Base-by-base conservation (phyloP, 257 asterid species). In the Penstemon eatonii region DNA sequence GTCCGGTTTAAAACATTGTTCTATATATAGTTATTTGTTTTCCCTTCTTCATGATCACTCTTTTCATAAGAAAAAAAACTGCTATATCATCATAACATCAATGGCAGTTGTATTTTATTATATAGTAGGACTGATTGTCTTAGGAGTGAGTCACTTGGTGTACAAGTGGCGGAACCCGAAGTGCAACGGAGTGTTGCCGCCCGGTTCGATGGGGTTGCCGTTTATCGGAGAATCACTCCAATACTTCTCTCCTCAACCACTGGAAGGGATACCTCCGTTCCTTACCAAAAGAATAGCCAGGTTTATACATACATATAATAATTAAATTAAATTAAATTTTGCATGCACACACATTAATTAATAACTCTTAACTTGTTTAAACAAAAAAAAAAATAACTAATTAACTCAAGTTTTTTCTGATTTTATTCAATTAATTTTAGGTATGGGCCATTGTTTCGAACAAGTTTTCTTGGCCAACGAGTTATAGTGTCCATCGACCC, bases 161-260 rank as follows among this genome's bases (percentile, higher is more conserved):
- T 83, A 86, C 82, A 75, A 70, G 7, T 88, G 97, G 97, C 49
- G 85, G 59, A 82, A 80, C 68, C 90, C 90, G 9, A 80, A 73
- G 71, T 83, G 90, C 84, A 78, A 67, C 7, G 96, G 95, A 8
- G 39, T 66, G 46, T 86, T 88, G 56, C 97, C 96, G 38, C 94
- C 96, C 2, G 96, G 97, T 46, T 90, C 97, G 6, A 87, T 90
- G 95, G 97, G 93, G 2, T 83, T 89, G 85, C 96, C 96, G 0
- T 68, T 90, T 19, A 78, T 90, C 3, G 96, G 95, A 1, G 96
- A 90, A 66, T 80, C 85, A 61, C 75, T 87, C 59, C 80, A 72
- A 8, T 90, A 82, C 81, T 86, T 90, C 56, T 78, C 89, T 37
- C 85, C 91, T 4, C 72, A 51, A 68, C 78, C 9, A 38, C 88